Base-by-base conservation (phyloP, 1,139 yeast genomes). In the Yamadazyma aaseri region DNA sequence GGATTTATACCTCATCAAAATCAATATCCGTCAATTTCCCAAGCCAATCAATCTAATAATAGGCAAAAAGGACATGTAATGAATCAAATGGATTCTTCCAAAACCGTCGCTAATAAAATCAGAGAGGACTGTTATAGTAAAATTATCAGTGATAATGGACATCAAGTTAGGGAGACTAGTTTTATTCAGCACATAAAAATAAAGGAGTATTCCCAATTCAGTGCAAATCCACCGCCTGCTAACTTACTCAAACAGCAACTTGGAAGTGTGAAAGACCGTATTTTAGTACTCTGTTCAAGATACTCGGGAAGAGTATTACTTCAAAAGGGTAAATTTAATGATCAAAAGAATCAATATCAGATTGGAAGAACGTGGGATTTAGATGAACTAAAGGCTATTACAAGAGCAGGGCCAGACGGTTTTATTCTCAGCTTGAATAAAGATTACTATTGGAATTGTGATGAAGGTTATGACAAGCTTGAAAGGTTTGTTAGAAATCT, bases 291-390 rank as follows among this genome's bases (percentile, higher is more conserved):
- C 13, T 68, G 75, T 50, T 52, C 58, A 7, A 67, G 66, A 44
- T 57, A 61, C 36, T 53, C 68, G 4, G 94, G 95, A 3, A 65
- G 85, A 17, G 81, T 86, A 28, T 71, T 82, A 37, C 53, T 92
- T 17, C 96, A 89, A 53, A 92, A 92, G 60, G 96, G 95, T 2
- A 81, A 95, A 48, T 87, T 76, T 54, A 85, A 84, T 49, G 70
- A 77, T 8, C 80, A 80, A 40, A 87, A 67, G 37, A 53, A 85
- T 3, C 59, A 80, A 3, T 81, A 85, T 51, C 97, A 90, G 58
- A 86, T 92, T 35, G 98, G 98, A 25, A 75, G 96, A 51, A 83
- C 95, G 4, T 92, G 98, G 98, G 82, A 81, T 44, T 63, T 92
- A 51, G 86, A 78, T 40, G 95, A 86, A 46, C 64, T 92, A 45